Base-by-base conservation (phyloP, 2,329 filamentous ascomycete species). In the Coleophoma eucalyptorum region DNA sequence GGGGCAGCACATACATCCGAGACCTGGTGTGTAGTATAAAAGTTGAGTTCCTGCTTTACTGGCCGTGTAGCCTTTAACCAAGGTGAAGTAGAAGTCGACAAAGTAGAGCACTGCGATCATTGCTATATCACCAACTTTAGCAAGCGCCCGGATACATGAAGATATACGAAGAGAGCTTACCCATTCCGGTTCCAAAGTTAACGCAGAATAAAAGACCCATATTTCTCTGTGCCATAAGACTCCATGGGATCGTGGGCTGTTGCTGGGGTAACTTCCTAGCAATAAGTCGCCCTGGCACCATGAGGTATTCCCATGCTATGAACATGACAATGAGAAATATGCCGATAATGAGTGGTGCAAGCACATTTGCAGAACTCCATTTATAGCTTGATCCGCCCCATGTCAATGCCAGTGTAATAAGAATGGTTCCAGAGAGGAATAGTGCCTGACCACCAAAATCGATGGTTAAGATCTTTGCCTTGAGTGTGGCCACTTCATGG, bases 21-120 rank as follows among this genome's bases (percentile, higher is more conserved):
- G 67, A 0, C 84, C 83, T 0, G 83, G 83, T 1, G 81, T 74
- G 58, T 83, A 87, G 62, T 77, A 86, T 1, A 87, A 66, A 13
- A 87, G 69, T 51, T 83, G 75, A 1, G 76, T 57, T 3, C 81
- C 81, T 1, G 81, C 74, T 43, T 76, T 60, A 34, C 73, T 76
- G 71, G 71, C 16, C 58, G 55, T 64, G 55, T 79, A 78, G 4
- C 72, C 76, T 65, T 81, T 69, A 0, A 86, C 83, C 15, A 84
- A 67, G 5, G 80, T 79, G 62, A 86, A 87, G 65, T 86, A 87
- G 21, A 86, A 76, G 18, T 80, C 81, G 58, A 84, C 79, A 58
- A 86, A 88, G 64, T 87, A 88, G 55, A 87, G 78, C 1, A 83
- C 77, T 15, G 74, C 70, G 13, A 41, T 48, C 18, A 34, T 48